phyloP scores from a whole-genome alignment of 176 grass and related monocot genomes.

The Triticum dicoccoides region DNA sequence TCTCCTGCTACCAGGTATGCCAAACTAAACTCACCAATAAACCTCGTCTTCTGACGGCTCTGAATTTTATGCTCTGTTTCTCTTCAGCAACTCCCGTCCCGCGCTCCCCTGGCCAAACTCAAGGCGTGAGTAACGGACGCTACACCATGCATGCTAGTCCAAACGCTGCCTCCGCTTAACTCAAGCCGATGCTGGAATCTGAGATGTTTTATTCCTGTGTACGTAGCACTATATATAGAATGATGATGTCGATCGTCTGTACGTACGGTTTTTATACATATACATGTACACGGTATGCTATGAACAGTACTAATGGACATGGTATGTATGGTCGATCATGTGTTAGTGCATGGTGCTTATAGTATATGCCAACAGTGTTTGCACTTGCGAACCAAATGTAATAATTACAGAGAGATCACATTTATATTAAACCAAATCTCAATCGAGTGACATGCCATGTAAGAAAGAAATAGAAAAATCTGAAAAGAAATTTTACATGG shows the following conservation, averaged over 20 bases:
- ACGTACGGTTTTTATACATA: neutral
- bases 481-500: too few relatives aligned
- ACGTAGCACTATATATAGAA: slow-evolving; percentile 5
- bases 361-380: too few relatives aligned
- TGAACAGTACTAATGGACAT: neutral
- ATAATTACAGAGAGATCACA: too few relatives aligned
- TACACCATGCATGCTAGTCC: neutral
- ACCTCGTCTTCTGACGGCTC: neutral
- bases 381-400: too few relatives aligned
- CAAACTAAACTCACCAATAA: too few relatives aligned
- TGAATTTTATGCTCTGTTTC: neutral
- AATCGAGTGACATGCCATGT: too few relatives aligned
- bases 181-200: too few relatives aligned
- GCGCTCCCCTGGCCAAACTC: slow-evolving; percentile 34
- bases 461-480: too few relatives aligned
- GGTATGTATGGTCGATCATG: too few relatives aligned
- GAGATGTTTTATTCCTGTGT: neutral
- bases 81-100: slow-evolving; percentile 55
- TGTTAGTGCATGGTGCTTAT: too few relatives aligned
- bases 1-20: slow-evolving; percentile 60
- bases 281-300: neutral
- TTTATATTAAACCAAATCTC: too few relatives aligned
- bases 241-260: neutral
- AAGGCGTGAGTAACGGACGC: slow-evolving; percentile 16
- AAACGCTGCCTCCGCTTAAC: neutral